These are phyloP conservation scores for Candolleomyces aberdarensis DNA, from an alignment of 768 basidiomycete genomes.

Conservation along the genomic window DNA sequence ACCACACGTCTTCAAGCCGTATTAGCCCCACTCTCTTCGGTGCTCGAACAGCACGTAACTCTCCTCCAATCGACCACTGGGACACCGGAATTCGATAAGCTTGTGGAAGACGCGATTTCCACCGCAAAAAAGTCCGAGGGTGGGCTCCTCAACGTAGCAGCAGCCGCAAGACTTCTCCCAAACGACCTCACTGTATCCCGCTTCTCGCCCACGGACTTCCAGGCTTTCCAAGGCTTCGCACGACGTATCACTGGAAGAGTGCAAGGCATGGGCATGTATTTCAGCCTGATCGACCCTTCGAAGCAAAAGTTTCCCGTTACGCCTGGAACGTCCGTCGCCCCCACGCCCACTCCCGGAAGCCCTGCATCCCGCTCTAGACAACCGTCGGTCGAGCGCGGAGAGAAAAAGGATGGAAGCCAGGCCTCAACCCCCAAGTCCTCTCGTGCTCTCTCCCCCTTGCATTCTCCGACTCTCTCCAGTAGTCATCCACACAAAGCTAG, in stretches of 20 bases:
- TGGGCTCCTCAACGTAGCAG: conserved; percentile 49
- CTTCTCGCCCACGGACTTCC: conserved; percentile 57
- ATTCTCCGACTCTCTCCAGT: not conserved
- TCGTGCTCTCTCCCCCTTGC: conserved; percentile 7
- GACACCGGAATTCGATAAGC: conserved; percentile 34
- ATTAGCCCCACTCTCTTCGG: conserved; percentile 43
- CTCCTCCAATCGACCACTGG: conserved; percentile 43
- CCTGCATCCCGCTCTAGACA: too few relatives aligned
- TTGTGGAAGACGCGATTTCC: conserved; percentile 25
- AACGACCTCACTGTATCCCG: conserved; percentile 60
- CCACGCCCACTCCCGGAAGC: not conserved
- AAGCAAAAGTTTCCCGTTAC: conserved; percentile 52
- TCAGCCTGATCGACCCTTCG: conserved; percentile 58
- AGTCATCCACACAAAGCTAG: conserved; percentile 7
- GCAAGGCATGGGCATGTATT: conserved; percentile 64
- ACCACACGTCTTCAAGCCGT: conserved; percentile 45
- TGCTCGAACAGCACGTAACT: conserved; percentile 43
- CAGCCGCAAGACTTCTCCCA: conserved; percentile 48
- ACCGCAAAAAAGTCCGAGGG: conserved; percentile 40
- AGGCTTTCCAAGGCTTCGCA: conserved; percentile 43
- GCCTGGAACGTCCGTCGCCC: conserved; percentile 1
- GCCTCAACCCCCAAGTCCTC: too few relatives aligned
- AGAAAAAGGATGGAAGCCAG: too few relatives aligned
- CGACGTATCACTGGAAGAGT: conserved; percentile 53
- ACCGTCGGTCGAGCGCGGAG: too few relatives aligned